A percentile compares a stretch with the other conserved stretches of the same genome.
These are phyloP conservation scores for Vigna nakashimae DNA, from an alignment of 306 rosid species.

Conservation along the genomic window DNA sequence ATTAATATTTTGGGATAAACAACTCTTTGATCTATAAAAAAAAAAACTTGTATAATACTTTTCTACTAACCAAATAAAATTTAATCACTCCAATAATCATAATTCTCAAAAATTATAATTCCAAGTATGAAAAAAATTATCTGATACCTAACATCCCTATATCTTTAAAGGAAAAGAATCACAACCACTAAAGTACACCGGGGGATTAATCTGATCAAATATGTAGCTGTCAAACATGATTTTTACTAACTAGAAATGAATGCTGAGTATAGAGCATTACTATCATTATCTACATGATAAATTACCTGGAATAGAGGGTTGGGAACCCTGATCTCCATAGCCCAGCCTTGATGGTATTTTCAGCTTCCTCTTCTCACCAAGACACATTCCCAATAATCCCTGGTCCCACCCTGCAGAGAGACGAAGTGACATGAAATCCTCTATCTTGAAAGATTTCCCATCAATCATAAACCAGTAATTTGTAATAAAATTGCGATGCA, in stretches of 20 bases:
- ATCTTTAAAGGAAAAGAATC: no score
- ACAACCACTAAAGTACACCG: no score
- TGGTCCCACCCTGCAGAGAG: conserved; percentile 92
- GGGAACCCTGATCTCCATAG: conserved; percentile 91
- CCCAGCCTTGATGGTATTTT: conserved; percentile 95
- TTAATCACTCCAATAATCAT: no score
- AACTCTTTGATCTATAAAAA: no score
- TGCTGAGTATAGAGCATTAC: conserved; percentile 8
- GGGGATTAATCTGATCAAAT: neutral
- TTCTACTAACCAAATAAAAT: no score
- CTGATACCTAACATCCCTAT: no score
- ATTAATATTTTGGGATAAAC: no score
- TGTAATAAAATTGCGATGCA: neutral
- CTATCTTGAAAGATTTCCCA: conserved; percentile 31
- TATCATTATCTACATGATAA: conserved; percentile 12
- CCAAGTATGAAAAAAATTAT: no score
- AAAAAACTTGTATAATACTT: no score
- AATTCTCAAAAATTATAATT: no score
- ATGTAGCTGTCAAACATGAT: conserved; percentile 14
- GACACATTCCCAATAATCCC: conserved; percentile 91
- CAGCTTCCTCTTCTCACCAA: conserved; percentile 96
- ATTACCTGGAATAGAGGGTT: conserved; percentile 92
- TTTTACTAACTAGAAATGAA: conserved; percentile 9
- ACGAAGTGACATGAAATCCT: conserved; percentile 30
- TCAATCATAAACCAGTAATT: conserved; percentile 35